phyloP scores from a whole-genome alignment of 805 yeast genomes.

The Kluyveromyces siamensis region DNA sequence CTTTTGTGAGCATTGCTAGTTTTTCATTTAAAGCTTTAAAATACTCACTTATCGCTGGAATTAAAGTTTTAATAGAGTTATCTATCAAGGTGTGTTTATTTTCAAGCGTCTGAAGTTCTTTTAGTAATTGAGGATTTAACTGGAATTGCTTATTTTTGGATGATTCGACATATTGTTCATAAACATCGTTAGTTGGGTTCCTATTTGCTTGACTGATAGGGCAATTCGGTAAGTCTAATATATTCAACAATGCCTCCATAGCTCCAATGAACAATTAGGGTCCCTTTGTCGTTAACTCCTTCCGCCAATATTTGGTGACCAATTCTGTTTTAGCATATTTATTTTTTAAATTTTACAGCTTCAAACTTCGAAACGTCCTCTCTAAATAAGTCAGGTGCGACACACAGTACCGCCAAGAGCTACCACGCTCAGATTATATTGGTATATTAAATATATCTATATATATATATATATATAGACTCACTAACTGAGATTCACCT shows the following conservation, averaged over 20 bases:
- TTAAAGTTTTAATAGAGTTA: conserved; percentile 17
- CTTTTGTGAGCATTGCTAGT: conserved; percentile 45
- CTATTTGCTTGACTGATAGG: neutral
- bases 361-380: neutral
- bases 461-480: neutral
- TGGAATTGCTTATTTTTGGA: conserved; percentile 3
- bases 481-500: neutral
- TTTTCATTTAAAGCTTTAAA: conserved; percentile 50
- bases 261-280: neutral
- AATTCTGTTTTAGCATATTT: too few relatives aligned
- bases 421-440: too few relatives aligned
- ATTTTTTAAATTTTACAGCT: too few relatives aligned
- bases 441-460: too few relatives aligned
- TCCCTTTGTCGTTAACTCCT: neutral
- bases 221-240: neutral
- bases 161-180: neutral
- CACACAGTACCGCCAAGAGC: too few relatives aligned
- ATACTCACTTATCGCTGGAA: conserved; percentile 44
- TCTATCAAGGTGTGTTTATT: conserved; percentile 12
- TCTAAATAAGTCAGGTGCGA: neutral
- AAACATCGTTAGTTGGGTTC: neutral
- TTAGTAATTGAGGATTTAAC: conserved; percentile 7
- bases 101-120: conserved; percentile 13
- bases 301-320: too few relatives aligned
- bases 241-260: neutral